These are phyloP conservation scores for Sugiyamaella americana DNA, from an alignment of 805 yeast genomes.

Conservation along the genomic window DNA sequence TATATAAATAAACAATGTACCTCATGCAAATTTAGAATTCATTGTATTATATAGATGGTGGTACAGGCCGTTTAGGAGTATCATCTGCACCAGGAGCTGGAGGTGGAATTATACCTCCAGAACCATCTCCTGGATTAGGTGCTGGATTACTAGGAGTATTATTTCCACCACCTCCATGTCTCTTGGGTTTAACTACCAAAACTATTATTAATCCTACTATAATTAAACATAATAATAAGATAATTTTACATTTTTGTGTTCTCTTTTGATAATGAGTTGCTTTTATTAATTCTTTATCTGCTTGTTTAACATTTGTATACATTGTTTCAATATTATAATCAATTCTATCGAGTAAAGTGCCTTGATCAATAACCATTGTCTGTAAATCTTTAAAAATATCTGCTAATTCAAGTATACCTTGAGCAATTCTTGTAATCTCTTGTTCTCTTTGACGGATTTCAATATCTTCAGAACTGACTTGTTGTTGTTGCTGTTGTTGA, in stretches of 20 bases:
- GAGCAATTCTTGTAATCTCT: constrained; percentile 86
- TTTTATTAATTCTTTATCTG: constrained; percentile 67
- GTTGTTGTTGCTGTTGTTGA: constrained; percentile 25
- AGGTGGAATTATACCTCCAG: constrained; percentile 2
- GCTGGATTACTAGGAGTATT: constrained; percentile 2
- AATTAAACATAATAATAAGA: constrained; percentile 62
- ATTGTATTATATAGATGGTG: background rate
- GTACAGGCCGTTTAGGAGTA: background rate
- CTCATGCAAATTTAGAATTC: too few species aligned
- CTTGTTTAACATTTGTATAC: constrained; percentile 65
- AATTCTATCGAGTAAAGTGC: constrained; percentile 85
- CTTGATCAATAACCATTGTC: constrained; percentile 87
- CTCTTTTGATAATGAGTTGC: constrained; percentile 81
- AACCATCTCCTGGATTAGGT: constrained; percentile 5
- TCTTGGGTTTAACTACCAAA: constrained; percentile 50
- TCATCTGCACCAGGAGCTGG: constrained; percentile 9
- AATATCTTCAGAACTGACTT: constrained; percentile 33
- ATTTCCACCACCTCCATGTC: constrained; percentile 12
- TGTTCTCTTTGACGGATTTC: constrained; percentile 69
- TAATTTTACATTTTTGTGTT: constrained; percentile 85
- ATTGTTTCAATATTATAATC: constrained; percentile 86
- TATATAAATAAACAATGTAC: background rate
- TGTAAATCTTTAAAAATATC: constrained; percentile 93
- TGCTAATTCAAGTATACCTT: constrained; percentile 88
- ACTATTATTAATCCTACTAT: constrained; percentile 67